Evolutionary conservation across 257 asterid species (phyloP), one percentile per base, ranked within the genome.

Genomic region (Nicotiana otophora): DNA sequence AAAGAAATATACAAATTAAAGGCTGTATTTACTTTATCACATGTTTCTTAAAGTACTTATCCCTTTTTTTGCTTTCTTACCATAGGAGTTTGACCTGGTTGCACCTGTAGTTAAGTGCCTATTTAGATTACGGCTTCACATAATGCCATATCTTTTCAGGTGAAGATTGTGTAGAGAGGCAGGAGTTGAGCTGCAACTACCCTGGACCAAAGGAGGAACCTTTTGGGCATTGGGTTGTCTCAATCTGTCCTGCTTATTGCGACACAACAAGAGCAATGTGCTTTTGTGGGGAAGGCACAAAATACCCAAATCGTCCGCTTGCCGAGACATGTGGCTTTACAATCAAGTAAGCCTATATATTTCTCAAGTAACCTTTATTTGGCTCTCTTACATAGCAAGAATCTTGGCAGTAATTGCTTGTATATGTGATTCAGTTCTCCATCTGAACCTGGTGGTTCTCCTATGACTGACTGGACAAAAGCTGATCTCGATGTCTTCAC

Each of bases 281-380:
- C 88, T 96, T 94, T 85, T 96, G 99, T 85, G 99, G 99, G 80
- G 94, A 93, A 86, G 98, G 99, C 79, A 90, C 99, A 78, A 96
- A 90, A 84, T 96, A 94, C 85, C 98, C 99, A 19, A 90, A 91
- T 87, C 98, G 99, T 63, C 98, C 99, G 70, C 89, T 81, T 82
- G 85, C 98, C 7, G 99, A 96, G 89, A 61, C 93, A 39, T 96
- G 99, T 81, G 99, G 99, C 74, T 96, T 96, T 85, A 88, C 69
- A 82, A 88, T 92, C 84, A 89, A 85, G 99, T 96, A 89, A 93
- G 95, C 83, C 78, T 31, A 65, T 77, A 69, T 78, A 31, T 51
- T 34, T 84, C 83, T 82, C 82, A 23, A 51, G 34, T 17, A 30
- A 55, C 54, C 77, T 28, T 63, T 69, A 53, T 33, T 81, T 58